A percentile compares a stretch with the other conserved stretches of the same genome.
These are phyloP conservation scores for Pseudozyma flocculosa DNA, from an alignment of 1,284 basidiomycete genomes.

Conservation along the genomic window DNA sequence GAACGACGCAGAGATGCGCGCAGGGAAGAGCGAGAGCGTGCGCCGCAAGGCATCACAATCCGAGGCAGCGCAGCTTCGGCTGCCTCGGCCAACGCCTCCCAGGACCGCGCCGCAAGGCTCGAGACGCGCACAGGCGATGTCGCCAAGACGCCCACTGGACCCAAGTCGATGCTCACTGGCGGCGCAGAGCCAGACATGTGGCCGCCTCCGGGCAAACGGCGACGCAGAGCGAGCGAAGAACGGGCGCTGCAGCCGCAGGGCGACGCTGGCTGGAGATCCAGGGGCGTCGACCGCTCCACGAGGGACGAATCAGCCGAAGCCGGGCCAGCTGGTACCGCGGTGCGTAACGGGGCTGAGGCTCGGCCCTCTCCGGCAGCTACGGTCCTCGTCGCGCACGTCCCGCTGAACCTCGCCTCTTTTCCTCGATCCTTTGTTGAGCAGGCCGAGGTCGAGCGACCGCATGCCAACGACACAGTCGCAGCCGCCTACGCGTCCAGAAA, in stretches of 20 bases:
- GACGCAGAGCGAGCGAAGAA: not conserved
- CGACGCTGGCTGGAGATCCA: not conserved
- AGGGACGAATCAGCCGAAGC: not conserved
- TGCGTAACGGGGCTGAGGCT: too few species aligned
- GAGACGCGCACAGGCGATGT: too few species aligned
- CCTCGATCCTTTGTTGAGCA: too few species aligned
- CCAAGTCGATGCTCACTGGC: not conserved
- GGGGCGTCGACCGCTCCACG: not conserved
- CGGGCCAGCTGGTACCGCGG: too few species aligned
- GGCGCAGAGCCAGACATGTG: not conserved
- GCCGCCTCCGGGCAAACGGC: not conserved
- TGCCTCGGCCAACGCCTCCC: not conserved
- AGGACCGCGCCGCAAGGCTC: not conserved
- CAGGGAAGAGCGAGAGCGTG: not conserved
- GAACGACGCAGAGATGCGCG: slow-evolving; percentile 1
- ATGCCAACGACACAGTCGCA: too few species aligned
- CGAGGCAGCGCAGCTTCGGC: not conserved
- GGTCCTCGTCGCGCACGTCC: too few species aligned
- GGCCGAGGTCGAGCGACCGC: too few species aligned
- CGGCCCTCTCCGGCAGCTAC: too few species aligned
- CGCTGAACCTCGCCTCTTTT: too few species aligned
- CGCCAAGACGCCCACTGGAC: not conserved
- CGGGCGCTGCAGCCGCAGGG: not conserved
- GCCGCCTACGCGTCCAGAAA: not conserved
- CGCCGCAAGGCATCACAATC: not conserved